Evolutionary conservation across 75 land plant genomes (phyloP), one percentile per base, ranked within the genome.

Genomic region (Cryptomeria japonica): DNA sequence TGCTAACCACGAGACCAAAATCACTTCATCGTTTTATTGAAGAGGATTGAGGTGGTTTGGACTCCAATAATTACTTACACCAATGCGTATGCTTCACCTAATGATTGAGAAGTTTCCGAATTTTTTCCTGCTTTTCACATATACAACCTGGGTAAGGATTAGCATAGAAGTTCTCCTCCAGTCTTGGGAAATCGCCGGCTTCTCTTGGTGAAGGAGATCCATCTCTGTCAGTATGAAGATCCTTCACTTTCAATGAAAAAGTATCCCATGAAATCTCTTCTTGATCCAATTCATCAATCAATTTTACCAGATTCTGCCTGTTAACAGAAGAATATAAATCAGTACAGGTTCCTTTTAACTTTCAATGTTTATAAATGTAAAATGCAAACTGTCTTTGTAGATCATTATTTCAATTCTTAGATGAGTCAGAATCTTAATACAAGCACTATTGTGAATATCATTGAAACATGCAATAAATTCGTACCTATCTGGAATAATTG

Each of bases 401-500:
- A 79, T 72, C 58, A 85, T 89, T 91, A 75, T 31, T 28, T 25
- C 3, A 77, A 44, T 78, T 38, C 76, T 41, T 79, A 31, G 5
- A 70, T n/a, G 28, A 61, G 73, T 75, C 78, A n/a, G 32, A 12
- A 77, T 31, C 56, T 85, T 85, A 19, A 49, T 4, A 18, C 42
- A 64, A 22, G 34, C 64, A 85, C 13, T 28, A 47, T 31, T 49
- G 34, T 31, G n/a, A 85, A 53, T 22, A 16, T 11, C 49, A 61
- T 32, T 16, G 18, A 86, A 38, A 47, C 31, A 51, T 75, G 11
- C 18, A 5, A 13, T 19, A 80, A 51, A 75, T 5, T 36, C 84
- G 39, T 84, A 98, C 99, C 94, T 98, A 92, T 98, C 95, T 44
- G 99, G 99, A 86, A 87, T 95, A 53, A 98, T 92, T 1, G 99